Conservation (phyloP, 768 basidiomycete genomes). For the Boletus rex-veris region DNA sequence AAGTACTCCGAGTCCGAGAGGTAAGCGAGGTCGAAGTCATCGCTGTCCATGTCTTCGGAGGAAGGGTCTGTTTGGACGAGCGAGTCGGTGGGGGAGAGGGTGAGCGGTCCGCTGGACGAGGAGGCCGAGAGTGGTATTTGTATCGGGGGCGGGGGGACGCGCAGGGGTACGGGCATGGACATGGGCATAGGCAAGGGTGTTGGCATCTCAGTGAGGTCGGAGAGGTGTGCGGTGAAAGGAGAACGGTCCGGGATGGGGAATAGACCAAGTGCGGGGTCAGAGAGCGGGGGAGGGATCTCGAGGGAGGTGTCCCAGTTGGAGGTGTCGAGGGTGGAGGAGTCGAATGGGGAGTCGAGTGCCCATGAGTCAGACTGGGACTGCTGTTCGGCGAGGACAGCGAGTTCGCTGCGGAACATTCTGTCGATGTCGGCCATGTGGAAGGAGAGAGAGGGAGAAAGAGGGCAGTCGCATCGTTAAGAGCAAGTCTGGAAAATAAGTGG, state of each 20-base stretch:
- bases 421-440: constrained; percentile 23
- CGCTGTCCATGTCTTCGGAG: constrained; percentile 18
- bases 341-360: not conserved
- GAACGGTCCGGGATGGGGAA: constrained; percentile 9
- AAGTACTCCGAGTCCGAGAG: constrained; percentile 26
- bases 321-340: not conserved
- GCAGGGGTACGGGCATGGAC: not conserved
- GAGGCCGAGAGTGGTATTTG: constrained; percentile 8
- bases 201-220: constrained; percentile 12
- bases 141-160: not conserved
- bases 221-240: constrained; percentile 1
- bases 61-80: not conserved
- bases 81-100: constrained; percentile 2
- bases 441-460: not conserved
- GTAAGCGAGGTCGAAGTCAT: constrained; percentile 15
- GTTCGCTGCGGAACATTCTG: constrained; percentile 21
- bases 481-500: not conserved
- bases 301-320: constrained; percentile 4
- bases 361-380: constrained; percentile 4
- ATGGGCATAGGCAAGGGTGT: not conserved
- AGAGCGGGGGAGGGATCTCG: not conserved
- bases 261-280: constrained; percentile 2
- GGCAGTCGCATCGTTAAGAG: constrained; percentile 19
- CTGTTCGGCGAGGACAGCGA: constrained; percentile 13
- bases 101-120: not conserved